Percentiles rank a stretch among this genome's conserved stretches.
These are phyloP conservation scores for Fusarium torreyae DNA, from an alignment of 2,329 filamentous ascomycete genomes.

Conservation along the genomic window DNA sequence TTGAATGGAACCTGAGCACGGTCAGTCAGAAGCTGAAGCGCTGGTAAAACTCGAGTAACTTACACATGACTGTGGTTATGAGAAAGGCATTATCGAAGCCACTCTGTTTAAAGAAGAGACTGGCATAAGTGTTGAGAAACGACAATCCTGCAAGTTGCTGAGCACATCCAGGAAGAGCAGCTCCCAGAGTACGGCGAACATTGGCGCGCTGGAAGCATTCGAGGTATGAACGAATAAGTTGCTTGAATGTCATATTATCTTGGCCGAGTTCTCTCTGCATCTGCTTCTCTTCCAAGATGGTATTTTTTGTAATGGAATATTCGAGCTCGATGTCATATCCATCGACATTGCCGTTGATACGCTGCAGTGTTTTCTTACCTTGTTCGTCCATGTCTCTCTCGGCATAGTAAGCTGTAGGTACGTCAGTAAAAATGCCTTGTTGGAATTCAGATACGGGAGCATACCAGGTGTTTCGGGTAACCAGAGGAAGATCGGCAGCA, in stretches of 20 bases:
- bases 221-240: constrained; percentile 3
- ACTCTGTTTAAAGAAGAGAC: constrained; percentile 27
- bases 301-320: constrained; percentile 5
- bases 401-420: constrained; percentile 15
- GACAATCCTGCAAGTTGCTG: constrained; percentile 33
- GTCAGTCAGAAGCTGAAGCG: not conserved
- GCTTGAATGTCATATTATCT: not conserved
- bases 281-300: constrained; percentile 28
- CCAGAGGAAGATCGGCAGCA: constrained; percentile 35
- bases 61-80: constrained; percentile 28
- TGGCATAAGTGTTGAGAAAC: constrained; percentile 29
- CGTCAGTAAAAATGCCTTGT: too few relatives aligned
- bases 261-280: constrained; percentile 3
- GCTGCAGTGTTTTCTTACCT: constrained; percentile 15
- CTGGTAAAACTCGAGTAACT: not conserved
- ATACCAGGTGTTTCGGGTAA: constrained; percentile 21
- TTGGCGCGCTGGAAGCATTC: constrained; percentile 27
- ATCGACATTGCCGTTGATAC: constrained; percentile 22
- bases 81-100: constrained; percentile 29
- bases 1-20: constrained; percentile 15
- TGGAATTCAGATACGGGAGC: too few relatives aligned
- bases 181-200: constrained; percentile 24
- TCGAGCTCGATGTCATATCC: constrained; percentile 19
- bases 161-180: constrained; percentile 25
- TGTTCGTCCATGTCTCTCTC: constrained; percentile 14